Percentiles rank a stretch among this genome's conserved stretches.
phyloP scores from a whole-genome alignment of 129 eudicot genomes.

The Smallanthus sonchifolius region DNA sequence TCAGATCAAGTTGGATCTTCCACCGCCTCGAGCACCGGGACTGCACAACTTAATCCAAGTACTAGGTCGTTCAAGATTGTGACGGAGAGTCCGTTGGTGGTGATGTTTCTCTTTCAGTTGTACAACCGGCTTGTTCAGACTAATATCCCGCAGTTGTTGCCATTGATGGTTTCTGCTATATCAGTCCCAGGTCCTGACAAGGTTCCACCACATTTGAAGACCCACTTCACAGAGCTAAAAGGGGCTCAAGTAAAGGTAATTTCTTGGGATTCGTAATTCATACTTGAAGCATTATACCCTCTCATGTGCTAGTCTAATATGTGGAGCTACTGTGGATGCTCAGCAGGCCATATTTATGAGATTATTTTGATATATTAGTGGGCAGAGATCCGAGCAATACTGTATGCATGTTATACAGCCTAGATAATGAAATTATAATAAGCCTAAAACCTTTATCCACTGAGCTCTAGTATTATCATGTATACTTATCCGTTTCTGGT shows the following conservation, averaged over 20 bases:
- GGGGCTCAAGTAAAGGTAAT: conserved; percentile 99
- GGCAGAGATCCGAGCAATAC: not conserved
- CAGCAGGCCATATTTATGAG: not conserved
- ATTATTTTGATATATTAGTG: not conserved
- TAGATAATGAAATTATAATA: not conserved
- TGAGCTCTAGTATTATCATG: not conserved
- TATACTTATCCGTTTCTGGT: conserved; percentile 13
- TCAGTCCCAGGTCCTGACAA: conserved; percentile 95
- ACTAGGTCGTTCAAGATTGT: conserved; percentile 91
- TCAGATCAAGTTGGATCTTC: conserved; percentile 78
- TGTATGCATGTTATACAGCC: not conserved
- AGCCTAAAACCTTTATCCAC: not conserved
- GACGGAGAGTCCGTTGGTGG: conserved; percentile 97
- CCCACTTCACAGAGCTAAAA: conserved; percentile 85
- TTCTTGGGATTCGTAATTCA: not conserved
- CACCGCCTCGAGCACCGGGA: conserved; percentile 34
- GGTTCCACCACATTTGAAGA: conserved; percentile 84
- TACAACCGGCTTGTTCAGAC: conserved; percentile 96
- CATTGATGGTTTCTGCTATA: conserved; percentile 91
- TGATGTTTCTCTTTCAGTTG: conserved; percentile 94
- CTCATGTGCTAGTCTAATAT: not conserved
- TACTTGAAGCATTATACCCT: conserved; percentile 4
- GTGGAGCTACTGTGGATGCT: conserved; percentile 6
- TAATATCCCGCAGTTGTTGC: conserved; percentile 86
- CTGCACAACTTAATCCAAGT: conserved; percentile 89